Evolutionary conservation across 1,139 yeast species (phyloP).

Genomic region (Scheffersomyces titani): DNA sequence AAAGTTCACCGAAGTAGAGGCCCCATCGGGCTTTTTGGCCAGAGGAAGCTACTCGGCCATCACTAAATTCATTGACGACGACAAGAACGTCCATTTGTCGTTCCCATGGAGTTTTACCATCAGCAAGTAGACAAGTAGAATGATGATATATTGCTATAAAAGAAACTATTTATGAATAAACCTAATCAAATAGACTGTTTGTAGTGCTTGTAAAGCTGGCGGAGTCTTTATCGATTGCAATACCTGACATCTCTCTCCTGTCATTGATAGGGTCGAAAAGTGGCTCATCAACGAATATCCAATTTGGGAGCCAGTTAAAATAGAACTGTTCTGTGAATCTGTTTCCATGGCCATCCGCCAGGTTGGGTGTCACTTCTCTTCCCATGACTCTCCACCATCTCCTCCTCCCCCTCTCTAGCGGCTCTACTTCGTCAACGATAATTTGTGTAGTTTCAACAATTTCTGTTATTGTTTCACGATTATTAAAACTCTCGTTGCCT

Average conservation of each 20-base stretch:
- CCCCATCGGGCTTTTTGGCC: slow-evolving; percentile 87
- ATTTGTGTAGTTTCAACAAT: neutral
- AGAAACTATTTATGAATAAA: neutral
- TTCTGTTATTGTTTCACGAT: neutral
- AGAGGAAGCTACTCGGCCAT: slow-evolving; percentile 83
- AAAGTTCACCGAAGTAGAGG: slow-evolving; percentile 80
- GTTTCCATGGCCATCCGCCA: neutral
- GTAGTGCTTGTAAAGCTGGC: neutral
- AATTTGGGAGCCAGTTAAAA: neutral
- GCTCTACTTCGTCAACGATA: neutral
- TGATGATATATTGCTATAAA: neutral
- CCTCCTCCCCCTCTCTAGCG: neutral
- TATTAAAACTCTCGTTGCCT: neutral
- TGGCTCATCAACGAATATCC: neutral
- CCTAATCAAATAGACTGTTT: neutral
- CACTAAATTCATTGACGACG: slow-evolving; percentile 87
- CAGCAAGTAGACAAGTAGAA: slow-evolving; percentile 40
- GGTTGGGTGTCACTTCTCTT: neutral
- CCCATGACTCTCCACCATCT: neutral
- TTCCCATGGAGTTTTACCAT: slow-evolving; percentile 89
- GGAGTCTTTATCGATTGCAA: neutral
- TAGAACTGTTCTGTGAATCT: neutral
- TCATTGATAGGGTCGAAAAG: neutral
- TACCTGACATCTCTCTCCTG: neutral
- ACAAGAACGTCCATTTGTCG: slow-evolving; percentile 68